A percentile compares a stretch with the other conserved stretches of the same genome.
phyloP scores from a whole-genome alignment of 805 yeast species.

The Yarrowia keelungensis region DNA sequence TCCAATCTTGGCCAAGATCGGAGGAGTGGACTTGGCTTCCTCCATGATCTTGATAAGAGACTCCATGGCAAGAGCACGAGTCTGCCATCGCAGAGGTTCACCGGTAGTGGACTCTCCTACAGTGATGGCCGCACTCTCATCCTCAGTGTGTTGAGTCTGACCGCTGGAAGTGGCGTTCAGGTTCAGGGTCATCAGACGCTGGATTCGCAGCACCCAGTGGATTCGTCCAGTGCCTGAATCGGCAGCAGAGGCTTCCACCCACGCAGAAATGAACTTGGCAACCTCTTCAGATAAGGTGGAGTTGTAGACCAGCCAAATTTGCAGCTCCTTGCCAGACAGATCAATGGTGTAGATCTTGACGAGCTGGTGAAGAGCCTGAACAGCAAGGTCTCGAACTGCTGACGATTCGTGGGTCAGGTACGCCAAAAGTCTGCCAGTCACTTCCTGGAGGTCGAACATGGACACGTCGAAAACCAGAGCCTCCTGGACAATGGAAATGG shows the following conservation, averaged over 20 bases:
- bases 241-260: conserved; percentile 61
- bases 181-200: conserved; percentile 43
- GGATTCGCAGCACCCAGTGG: conserved; percentile 65
- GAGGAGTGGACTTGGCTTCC: conserved; percentile 44
- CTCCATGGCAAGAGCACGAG: conserved; percentile 52
- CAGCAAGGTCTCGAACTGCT: conserved; percentile 53
- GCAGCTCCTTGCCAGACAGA: conserved; percentile 52
- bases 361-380: conserved; percentile 65
- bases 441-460: conserved; percentile 47
- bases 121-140: conserved; percentile 35
- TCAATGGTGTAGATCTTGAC: conserved; percentile 60
- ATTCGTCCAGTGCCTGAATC: conserved; percentile 28
- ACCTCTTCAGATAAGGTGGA: conserved; percentile 54
- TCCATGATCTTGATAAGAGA: conserved; percentile 45
- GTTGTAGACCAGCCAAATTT: conserved; percentile 68
- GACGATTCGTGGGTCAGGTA: conserved; percentile 35
- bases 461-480: conserved; percentile 56
- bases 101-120: conserved; percentile 50
- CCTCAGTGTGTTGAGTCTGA: conserved; percentile 41
- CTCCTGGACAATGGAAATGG: conserved; percentile 51
- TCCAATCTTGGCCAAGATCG: conserved; percentile 48
- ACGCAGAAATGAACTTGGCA: conserved; percentile 58
- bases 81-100: conserved; percentile 55
- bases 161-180: conserved; percentile 47
- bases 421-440: conserved; percentile 44